A percentile compares a stretch with the other conserved stretches of the same genome.
These are phyloP conservation scores for Dalechampia spathulata DNA, from an alignment of 441 rosid species.

Conservation along the genomic window DNA sequence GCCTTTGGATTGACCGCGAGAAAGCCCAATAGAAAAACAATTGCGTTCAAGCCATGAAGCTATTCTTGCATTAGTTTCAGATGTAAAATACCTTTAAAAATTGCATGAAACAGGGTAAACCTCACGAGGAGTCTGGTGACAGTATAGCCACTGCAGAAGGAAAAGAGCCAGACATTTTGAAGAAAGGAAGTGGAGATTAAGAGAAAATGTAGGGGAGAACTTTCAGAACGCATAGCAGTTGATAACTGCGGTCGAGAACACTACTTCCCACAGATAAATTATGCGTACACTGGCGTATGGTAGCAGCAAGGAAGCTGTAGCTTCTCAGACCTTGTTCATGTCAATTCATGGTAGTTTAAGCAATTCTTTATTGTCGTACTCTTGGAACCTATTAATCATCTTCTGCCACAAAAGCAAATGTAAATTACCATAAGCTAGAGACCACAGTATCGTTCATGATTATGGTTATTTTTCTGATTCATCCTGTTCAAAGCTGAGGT, in stretches of 20 bases:
- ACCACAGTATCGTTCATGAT: not conserved
- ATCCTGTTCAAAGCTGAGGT: not conserved
- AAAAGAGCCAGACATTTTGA: slow-evolving; percentile 16
- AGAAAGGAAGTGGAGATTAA: slow-evolving; percentile 14
- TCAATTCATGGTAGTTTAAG: slow-evolving; percentile 3
- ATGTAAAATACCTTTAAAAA: slow-evolving; percentile 9
- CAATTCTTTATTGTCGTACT: not conserved
- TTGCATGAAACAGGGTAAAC: slow-evolving; percentile 33
- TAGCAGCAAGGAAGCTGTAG: slow-evolving; percentile 7
- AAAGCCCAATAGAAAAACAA: too few species aligned
- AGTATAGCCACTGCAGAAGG: slow-evolving; percentile 19
- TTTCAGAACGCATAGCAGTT: not conserved
- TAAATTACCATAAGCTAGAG: slow-evolving; percentile 8
- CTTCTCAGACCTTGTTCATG: slow-evolving; percentile 1
- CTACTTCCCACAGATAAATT: slow-evolving; percentile 5
- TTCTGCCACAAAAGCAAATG: slow-evolving; percentile 3
- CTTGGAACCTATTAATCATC: not conserved
- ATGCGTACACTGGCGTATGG: not conserved
- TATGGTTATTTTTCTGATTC: not conserved
- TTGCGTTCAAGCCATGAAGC: not conserved
- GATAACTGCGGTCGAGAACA: slow-evolving; percentile 10
- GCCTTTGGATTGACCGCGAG: too few species aligned
- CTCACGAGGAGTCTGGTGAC: slow-evolving; percentile 30
- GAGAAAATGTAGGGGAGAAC: slow-evolving; percentile 2
- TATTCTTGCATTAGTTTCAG: not conserved